These are phyloP conservation scores for Castanea crenata DNA, from an alignment of 306 rosid species.

Conservation along the genomic window DNA sequence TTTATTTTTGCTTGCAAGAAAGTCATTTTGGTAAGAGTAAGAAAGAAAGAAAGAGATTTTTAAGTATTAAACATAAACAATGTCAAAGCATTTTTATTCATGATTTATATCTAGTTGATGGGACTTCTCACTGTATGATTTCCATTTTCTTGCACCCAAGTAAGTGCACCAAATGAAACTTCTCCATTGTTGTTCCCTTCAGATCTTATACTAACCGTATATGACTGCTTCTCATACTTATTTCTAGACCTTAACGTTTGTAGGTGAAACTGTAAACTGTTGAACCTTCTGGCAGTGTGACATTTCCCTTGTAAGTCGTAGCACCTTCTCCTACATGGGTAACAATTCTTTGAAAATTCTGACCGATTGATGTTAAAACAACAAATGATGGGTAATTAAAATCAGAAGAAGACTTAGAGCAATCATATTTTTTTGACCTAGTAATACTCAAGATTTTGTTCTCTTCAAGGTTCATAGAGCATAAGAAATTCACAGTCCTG, in stretches of 20 bases:
- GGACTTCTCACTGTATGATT: constrained; percentile 24
- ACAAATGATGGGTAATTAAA: constrained; percentile 56
- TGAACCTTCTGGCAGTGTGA: constrained; percentile 35
- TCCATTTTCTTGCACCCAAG: constrained; percentile 29
- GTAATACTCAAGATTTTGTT: constrained; percentile 37
- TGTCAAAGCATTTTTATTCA: no score
- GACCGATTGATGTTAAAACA: background rate
- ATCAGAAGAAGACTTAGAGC: constrained; percentile 39
- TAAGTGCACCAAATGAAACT: constrained; percentile 16
- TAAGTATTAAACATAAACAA: no score
- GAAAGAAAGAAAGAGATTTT: no score
- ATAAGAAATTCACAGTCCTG: constrained; percentile 51
- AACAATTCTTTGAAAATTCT: constrained; percentile 34
- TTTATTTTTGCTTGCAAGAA: no score
- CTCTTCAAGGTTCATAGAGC: constrained; percentile 24
- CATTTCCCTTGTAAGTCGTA: constrained; percentile 35
- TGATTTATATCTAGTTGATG: no score
- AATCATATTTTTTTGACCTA: constrained; percentile 30
- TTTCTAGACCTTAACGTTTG: constrained; percentile 18
- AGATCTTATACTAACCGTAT: constrained; percentile 26
- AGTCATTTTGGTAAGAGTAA: no score
- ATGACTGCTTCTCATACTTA: constrained; percentile 41
- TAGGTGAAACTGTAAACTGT: constrained; percentile 36
- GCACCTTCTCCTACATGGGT: constrained; percentile 47
- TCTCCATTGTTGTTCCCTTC: background rate